Conservation (phyloP, 345 rosid genomes). For the Camelina hispida region DNA sequence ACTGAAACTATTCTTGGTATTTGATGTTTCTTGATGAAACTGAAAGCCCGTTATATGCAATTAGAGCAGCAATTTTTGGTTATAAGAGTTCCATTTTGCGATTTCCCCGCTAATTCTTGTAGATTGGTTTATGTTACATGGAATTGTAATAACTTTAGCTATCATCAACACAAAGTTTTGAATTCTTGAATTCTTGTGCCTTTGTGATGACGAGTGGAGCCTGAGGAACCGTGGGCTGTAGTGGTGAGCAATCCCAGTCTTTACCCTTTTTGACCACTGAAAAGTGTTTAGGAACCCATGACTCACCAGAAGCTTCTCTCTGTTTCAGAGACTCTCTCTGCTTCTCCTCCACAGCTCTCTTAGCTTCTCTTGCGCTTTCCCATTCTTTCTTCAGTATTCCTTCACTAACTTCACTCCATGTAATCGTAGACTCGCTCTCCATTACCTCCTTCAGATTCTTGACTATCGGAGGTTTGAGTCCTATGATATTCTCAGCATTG, state of each 20-base stretch:
- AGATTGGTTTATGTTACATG: neutral
- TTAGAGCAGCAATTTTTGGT: constrained; percentile 31
- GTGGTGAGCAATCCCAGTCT: constrained; percentile 72
- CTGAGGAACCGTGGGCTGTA: constrained; percentile 51
- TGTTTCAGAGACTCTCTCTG: constrained; percentile 59
- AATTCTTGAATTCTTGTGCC: constrained; percentile 13
- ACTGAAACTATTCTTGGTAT: constrained; percentile 19
- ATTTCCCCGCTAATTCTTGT: neutral
- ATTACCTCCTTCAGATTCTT: constrained; percentile 56
- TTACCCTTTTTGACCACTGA: constrained; percentile 40
- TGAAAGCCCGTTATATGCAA: constrained; percentile 26
- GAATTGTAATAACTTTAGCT: neutral
- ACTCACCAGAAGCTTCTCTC: constrained; percentile 55
- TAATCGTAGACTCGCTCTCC: constrained; percentile 60
- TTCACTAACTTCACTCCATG: constrained; percentile 72
- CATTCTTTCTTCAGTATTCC: constrained; percentile 64
- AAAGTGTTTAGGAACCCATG: constrained; percentile 76
- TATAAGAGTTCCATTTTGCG: constrained; percentile 8
- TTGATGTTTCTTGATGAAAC: constrained; percentile 29
- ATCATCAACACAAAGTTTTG: neutral
- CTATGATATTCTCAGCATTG: constrained; percentile 58
- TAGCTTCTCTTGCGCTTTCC: constrained; percentile 72
- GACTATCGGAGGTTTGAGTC: constrained; percentile 60
- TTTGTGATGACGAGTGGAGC: constrained; percentile 59
- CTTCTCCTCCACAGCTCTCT: constrained; percentile 63